Base-by-base conservation (phyloP, 306 rosid genomes). In the Boehmeria nivea region DNA sequence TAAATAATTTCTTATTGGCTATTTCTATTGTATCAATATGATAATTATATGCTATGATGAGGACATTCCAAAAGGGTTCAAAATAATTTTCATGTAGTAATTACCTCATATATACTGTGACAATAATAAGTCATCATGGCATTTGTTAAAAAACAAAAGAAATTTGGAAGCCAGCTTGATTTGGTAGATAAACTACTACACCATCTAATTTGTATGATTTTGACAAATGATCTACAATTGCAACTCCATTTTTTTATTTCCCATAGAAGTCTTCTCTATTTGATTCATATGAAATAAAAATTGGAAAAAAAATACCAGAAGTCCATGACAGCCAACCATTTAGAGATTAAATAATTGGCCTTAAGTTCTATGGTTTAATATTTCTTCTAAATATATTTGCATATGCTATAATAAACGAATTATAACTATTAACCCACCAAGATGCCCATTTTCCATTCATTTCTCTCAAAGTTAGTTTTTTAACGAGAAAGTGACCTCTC, bases 211-310 rank as follows among this genome's bases (percentile, higher is more conserved):
- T 19, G 13, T 43, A 15, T 58, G 63, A 43, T 58, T 25, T n/a
- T 42, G 63, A 58, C 51, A 43, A 43, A 23, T 26, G 38, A 58
- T 20, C 53, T 43, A 27, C 49, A 12, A 27, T 26, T 42, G 21
- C 14, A 12, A 18, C 38, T 55, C 6, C 6, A 19, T 36, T 55
- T 55, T 16, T 21, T 12, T 43, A 9, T 16, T 54, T 14, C 19
- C 23, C 19, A 6, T 6, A 0, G 3, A 38, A 57, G 51, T 57
- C 62, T 57, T 57, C 51, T 23, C 51, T 39, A 42, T 57, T 42
- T 16, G 62, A 21, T 40, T 57, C 20, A 6, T 14, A 21, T 37
- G 43, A 12, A 54, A 14, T 53, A 6, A 37, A 12, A 37, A 22
- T 42, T 38, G 15, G 33, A 2, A 12, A 56, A 57, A 40, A 38